Percentiles rank a stretch among this genome's conserved stretches.
phyloP scores from a whole-genome alignment of 1,284 basidiomycete genomes.

The Wolfiporia cocos region DNA sequence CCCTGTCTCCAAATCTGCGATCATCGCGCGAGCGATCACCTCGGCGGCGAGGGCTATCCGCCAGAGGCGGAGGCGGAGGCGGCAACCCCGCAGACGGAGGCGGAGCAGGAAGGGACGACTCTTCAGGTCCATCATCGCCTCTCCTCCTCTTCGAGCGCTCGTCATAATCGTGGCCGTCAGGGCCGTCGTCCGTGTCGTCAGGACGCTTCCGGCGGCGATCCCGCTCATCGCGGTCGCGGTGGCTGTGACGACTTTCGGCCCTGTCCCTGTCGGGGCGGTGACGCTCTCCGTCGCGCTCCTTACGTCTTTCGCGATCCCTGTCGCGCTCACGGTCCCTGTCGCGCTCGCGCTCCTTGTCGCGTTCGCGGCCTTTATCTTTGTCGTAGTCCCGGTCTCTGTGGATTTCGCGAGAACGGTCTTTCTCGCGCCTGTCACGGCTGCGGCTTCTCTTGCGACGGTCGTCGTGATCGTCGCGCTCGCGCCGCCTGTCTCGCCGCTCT shows the following conservation, averaged over 20 bases:
- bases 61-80: slow-evolving; percentile 32
- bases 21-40: slow-evolving; percentile 51
- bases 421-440: slow-evolving; percentile 47
- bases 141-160: slow-evolving; percentile 55
- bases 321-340: slow-evolving; percentile 42
- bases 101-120: slow-evolving; percentile 26
- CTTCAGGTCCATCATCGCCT: slow-evolving; percentile 40
- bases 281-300: slow-evolving; percentile 26
- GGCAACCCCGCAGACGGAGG: slow-evolving; percentile 36
- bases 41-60: slow-evolving; percentile 50
- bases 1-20: slow-evolving; percentile 44
- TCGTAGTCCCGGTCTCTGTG: slow-evolving; percentile 41
- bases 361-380: no score
- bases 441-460: slow-evolving; percentile 20
- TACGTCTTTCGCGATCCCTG: slow-evolving; percentile 35
- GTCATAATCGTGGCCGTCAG: slow-evolving; percentile 37
- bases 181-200: slow-evolving; percentile 45
- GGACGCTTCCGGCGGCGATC: slow-evolving; percentile 56
- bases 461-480: slow-evolving; percentile 28
- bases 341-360: no score
- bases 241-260: slow-evolving; percentile 34
- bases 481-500: slow-evolving; percentile 32
- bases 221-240: slow-evolving; percentile 47
- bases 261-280: slow-evolving; percentile 33
- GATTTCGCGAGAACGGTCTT: slow-evolving; percentile 39